These are phyloP conservation scores for Trichoderma atroviride DNA, from an alignment of 2,329 filamentous ascomycete species.

Conservation along the genomic window DNA sequence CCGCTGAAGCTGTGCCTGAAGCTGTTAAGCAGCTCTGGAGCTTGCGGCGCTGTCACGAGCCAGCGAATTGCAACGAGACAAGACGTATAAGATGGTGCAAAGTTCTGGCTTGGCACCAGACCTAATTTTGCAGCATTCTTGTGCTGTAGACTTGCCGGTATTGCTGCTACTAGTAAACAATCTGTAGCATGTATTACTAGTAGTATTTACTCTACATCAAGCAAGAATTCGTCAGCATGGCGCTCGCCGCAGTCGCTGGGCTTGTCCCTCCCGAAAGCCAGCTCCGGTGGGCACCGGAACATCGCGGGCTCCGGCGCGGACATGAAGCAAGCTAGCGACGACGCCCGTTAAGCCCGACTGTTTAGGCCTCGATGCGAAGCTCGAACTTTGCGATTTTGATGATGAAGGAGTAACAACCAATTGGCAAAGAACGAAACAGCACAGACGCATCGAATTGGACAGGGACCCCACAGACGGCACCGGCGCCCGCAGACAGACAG, in stretches of 20 bases:
- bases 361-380: constrained; percentile 17
- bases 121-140: not conserved
- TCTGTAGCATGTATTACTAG: not conserved
- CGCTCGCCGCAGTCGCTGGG: not conserved
- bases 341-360: not conserved
- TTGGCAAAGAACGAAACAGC: not conserved
- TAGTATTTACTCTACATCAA: not conserved
- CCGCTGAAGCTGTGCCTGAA: not conserved
- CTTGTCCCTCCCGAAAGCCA: not conserved
- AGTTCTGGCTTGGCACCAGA: not conserved
- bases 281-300: constrained; percentile 24
- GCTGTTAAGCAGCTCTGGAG: not conserved
- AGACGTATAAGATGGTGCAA: not conserved
- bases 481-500: not conserved
- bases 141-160: not conserved
- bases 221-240: not conserved
- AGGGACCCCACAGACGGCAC: constrained; percentile 4
- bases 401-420: not conserved
- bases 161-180: not conserved
- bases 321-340: not conserved
- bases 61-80: not conserved
- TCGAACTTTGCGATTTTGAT: not conserved
- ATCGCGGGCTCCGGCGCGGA: constrained; percentile 26
- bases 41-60: not conserved
- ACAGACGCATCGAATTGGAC: constrained; percentile 10